Conservation (phyloP, 2,329 filamentous ascomycete genomes). For the Fusarium sp. region DNA sequence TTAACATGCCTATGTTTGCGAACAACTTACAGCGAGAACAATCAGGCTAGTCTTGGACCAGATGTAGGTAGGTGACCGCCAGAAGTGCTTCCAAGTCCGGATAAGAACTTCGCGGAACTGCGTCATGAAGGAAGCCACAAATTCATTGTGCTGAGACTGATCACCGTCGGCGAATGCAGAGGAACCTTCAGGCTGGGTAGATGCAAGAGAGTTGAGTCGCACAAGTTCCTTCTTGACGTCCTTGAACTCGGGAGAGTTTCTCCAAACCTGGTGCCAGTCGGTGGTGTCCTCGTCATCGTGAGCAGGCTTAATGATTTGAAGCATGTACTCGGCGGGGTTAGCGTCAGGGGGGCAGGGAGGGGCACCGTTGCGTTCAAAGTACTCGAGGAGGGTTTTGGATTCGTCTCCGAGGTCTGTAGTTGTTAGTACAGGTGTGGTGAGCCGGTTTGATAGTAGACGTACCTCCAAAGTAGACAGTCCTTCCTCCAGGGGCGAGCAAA, state of each 20-base stretch:
- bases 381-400: slow-evolving; percentile 61
- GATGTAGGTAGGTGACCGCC: slow-evolving; percentile 65
- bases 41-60: slow-evolving; percentile 63
- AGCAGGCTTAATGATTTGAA: slow-evolving; percentile 52
- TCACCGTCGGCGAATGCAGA: not conserved
- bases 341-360: slow-evolving; percentile 63
- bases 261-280: slow-evolving; percentile 56
- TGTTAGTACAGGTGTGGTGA: rapidly evolving
- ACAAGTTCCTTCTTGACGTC: slow-evolving; percentile 42
- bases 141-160: slow-evolving; percentile 45
- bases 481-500: slow-evolving; percentile 66
- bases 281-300: slow-evolving; percentile 54
- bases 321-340: slow-evolving; percentile 78
- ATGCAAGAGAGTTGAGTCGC: slow-evolving; percentile 23
- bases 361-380: slow-evolving; percentile 73
- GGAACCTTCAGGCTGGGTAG: not conserved
- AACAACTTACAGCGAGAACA: slow-evolving; percentile 30
- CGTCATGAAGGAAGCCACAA: slow-evolving; percentile 46
- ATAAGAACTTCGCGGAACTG: slow-evolving; percentile 54
- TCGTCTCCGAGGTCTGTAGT: slow-evolving; percentile 49
- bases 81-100: slow-evolving; percentile 49
- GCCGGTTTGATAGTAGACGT: not conserved
- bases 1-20: too few relatives aligned
- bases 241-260: slow-evolving; percentile 55
- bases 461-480: slow-evolving; percentile 68